Conservation (phyloP, 208 protist species). For the Acanthamoeba culbertsoni region DNA sequence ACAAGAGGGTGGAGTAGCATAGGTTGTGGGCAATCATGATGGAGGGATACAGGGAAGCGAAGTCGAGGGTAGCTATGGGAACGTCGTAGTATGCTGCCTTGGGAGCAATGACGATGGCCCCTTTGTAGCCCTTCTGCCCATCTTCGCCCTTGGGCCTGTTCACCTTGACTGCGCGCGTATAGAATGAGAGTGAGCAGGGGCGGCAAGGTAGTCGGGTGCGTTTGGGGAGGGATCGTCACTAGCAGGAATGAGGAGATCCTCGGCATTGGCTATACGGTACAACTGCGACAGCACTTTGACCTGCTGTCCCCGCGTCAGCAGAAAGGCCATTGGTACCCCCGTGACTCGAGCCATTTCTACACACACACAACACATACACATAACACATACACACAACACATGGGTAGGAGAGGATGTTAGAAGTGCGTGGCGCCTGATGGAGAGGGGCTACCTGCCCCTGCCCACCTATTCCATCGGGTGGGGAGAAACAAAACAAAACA, state of each 20-base stretch:
- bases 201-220: neutral
- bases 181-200: neutral
- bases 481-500: neutral
- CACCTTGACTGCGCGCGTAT: constrained; percentile 18
- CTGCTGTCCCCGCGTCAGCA: constrained; percentile 97
- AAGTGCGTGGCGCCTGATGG: too few species aligned
- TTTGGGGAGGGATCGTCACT: neutral
- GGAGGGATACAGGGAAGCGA: constrained; percentile 99
- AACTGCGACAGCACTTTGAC: constrained; percentile 96
- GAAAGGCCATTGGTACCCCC: constrained; percentile 95
- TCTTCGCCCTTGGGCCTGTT: constrained; percentile 21
- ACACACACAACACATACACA: constrained; percentile 67
- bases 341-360: constrained; percentile 99
- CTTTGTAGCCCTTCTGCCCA: constrained; percentile 88
- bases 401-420: too few species aligned
- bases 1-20: constrained; percentile 95
- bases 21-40: constrained; percentile 99
- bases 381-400: neutral
- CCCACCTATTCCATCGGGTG: too few species aligned
- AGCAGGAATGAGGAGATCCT: constrained; percentile 80
- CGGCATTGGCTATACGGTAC: constrained; percentile 80
- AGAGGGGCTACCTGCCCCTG: too few species aligned
- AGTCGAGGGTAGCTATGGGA: constrained; percentile 98
- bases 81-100: constrained; percentile 94
- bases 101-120: constrained; percentile 98